Evolutionary conservation across 768 basidiomycete genomes (phyloP), one percentile per base, ranked within the genome.

Genomic region (Panellus pusillus): DNA sequence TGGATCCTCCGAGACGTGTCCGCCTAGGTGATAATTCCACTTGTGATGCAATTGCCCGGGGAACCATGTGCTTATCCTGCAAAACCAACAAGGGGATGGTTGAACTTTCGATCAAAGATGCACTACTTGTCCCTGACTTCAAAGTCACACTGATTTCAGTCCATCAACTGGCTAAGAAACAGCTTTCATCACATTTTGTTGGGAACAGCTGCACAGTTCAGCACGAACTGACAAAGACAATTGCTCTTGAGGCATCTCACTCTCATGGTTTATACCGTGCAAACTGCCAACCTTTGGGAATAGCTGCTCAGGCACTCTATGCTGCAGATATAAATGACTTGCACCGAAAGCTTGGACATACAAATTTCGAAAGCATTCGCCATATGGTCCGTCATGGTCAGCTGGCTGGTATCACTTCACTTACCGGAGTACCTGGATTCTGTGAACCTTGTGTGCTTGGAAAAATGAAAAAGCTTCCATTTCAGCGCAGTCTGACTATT

Each of bases 391-490:
- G 27, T 15, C 20, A 61, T 17, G 53, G 55, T 24, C 50, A 31
- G 2, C 55, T 63, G 15, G 24, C 24, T 1, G 55, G 32, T 8
- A 43, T 62, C 14, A 35, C 24, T 7, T 11, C 41, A 9, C 19
- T 62, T 15, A 61, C 62, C 2, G 59, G 62, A 2, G 48, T 19
- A 7, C 55, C 62, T 5, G 32, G 36, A 29, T 54, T 58, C 39
- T 63, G 62, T 51, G 62, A 63, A 51, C 55, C 60, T 13, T 63
- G 62, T 37, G 50, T 42, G 2, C 18, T 63, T 2, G 59, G 59
- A 12, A 63, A 61, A 45, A 54, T 61, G 45, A 54, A 58, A 29
- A 60, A 63, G 39, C 39, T 39, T 2, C 56, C 59, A 9, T 58
- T 61, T 36, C 7, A 49, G n/a, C 18, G 11, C 15, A 43, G 43